Evolutionary conservation across 2,329 filamentous ascomycete species (phyloP), one percentile per base, ranked within the genome.

Genomic region (Neofusicoccum kwambonambiense): DNA sequence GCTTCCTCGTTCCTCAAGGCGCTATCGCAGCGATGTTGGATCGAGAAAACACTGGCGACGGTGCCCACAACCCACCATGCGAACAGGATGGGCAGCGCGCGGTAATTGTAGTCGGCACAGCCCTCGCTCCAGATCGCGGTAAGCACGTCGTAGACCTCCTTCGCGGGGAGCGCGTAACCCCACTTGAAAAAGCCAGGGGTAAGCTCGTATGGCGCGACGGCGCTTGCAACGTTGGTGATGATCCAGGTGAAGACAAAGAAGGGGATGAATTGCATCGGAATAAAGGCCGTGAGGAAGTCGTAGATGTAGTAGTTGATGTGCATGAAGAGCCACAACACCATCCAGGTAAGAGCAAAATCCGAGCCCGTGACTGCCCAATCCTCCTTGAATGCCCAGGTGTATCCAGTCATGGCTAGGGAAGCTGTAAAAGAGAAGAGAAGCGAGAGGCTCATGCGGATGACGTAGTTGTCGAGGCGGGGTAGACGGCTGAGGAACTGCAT

Each of bases 181-280:
- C 76, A 69, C 39, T 68, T 70, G 64, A 76, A 81, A 60, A 80
- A 81, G 0, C 64, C 74, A 0, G 80, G 72, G 0, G 72, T 72
- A 2, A 81, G 68, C 56, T 78, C 76, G 17, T 81, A 78, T 0
- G 80, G 80, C 5, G 77, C 68, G 34, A 81, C 67, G 17, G 77
- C 75, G 1, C 74, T 77, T 0, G 77, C 72, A 12, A 81, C 69
- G 64, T 81, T 82, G 22, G 73, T 7, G 12, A 81, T 70, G 13
- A 81, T 67, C 80, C 80, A 82, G 0, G 73, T 69, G 6, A 82
- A 71, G n/a, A 81, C 67, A 12, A 75, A 74, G 73, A 81, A 78
- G 1, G 80, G 80, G 9, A 81, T 69, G 65, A 72, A 77, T 0
- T 71, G 68, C 19, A 72, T 67, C 0, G 78, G 73, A 3, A 80